Evolutionary conservation across 768 basidiomycete species (phyloP), one percentile per base, ranked within the genome.

Genomic region (Russula sp.): DNA sequence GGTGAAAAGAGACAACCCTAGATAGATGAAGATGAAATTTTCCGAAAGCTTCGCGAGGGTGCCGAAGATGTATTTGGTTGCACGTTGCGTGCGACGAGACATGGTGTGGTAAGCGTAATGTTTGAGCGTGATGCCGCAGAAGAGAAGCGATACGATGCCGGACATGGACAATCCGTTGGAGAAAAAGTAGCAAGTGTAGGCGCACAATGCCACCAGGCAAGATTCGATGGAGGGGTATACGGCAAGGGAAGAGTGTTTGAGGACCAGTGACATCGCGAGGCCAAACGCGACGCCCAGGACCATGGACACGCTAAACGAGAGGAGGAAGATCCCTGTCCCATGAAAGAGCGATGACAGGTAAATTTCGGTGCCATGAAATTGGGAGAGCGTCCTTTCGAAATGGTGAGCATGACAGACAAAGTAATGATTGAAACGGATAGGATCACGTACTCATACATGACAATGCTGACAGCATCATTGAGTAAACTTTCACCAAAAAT

Each of bases 81-180:
- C 88, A 48, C 90, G 83, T 71, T 98, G 97, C 0, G 97, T 98
- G 56, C 91, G 83, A 32, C 84, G 85, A 10, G 93, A 96, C 97
- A 99, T 99, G 55, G 94, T 98, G 76, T 98, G 97, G 72, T 97
- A 98, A n/a, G 96, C 97, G 70, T 99, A 98, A 72, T 99, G 97
- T 75, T 99, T 99, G 68, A 99, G 82, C 4, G 97, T 99, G 72
- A 99, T 97, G 62, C 97, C 96, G 72, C 96, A 98, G 78, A 99
- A 98, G 48, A 98, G 85, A 43, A 98, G 83, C 4, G 95, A 97
- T 47, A 98, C 95, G 73, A 98, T 98, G 53, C 97, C 96, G 72
- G 86, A 89, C 90, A 97, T 93, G 48, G 85, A 84, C 42, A 95
- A 73, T 6, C 93, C 95, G 66, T 93, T 99, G n/a, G 93, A 95